These are phyloP conservation scores for Lodderomyces parapsilosis DNA, from an alignment of 1,139 yeast species.

Conservation along the genomic window DNA sequence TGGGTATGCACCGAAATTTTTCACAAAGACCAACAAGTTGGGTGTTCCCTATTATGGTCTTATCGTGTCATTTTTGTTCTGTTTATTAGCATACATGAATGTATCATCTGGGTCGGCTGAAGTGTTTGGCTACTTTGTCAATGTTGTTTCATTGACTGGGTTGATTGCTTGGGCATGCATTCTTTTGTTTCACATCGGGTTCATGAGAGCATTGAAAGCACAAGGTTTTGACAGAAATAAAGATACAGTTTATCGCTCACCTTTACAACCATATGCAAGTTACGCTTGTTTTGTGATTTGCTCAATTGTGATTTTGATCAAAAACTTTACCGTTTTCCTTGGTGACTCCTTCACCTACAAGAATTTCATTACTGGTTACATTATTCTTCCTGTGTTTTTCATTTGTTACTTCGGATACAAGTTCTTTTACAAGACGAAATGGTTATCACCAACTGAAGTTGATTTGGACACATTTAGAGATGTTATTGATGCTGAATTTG, in stretches of 20 bases:
- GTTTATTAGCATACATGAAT: constrained; percentile 64
- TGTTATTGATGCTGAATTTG: constrained; percentile 68
- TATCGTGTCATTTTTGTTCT: constrained; percentile 40
- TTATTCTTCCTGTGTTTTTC: constrained; percentile 68
- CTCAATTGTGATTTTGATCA: constrained; percentile 57
- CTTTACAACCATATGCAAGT: constrained; percentile 66
- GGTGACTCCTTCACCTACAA: constrained; percentile 46
- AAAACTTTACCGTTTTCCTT: constrained; percentile 73
- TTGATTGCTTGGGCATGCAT: constrained; percentile 70
- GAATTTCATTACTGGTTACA: constrained; percentile 73
- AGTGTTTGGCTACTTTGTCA: constrained; percentile 66
- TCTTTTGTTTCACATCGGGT: constrained; percentile 59
- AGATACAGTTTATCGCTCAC: constrained; percentile 58
- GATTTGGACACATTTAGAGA: constrained; percentile 65
- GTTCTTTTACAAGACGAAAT: constrained; percentile 49
- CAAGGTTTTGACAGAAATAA: constrained; percentile 46
- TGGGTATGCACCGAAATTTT: constrained; percentile 53
- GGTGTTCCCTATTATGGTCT: constrained; percentile 44
- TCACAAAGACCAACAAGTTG: constrained; percentile 36
- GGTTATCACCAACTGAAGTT: constrained; percentile 54
- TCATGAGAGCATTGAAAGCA: constrained; percentile 62
- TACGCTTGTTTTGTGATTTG: constrained; percentile 57
- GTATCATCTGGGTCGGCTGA: constrained; percentile 50
- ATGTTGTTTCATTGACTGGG: constrained; percentile 72
- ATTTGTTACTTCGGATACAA: constrained; percentile 60